Evolutionary conservation across 2,329 filamentous ascomycete species (phyloP), one percentile per base, ranked within the genome.

Genomic region (Alternaria sp.): DNA sequence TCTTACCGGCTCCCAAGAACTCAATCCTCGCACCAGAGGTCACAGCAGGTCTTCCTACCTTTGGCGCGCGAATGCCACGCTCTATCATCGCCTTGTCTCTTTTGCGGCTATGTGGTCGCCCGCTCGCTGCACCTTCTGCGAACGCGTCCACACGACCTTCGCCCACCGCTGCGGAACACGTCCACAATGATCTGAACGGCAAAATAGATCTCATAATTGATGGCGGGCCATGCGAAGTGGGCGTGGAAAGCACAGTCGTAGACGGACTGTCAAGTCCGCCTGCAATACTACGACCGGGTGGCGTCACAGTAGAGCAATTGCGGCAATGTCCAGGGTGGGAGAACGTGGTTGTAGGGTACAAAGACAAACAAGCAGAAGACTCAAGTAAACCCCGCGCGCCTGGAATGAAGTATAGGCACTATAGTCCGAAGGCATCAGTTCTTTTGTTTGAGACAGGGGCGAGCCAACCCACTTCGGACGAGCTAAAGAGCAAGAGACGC

Each of bases 361-460:
- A 89, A 72, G 92, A 97, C 70, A 84, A 85, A 56, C 69, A 87
- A 14, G 86, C 92, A 69, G 83, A 86, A 21, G 89, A 86, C 5
- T 54, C 64, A 4, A 86, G 85, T 50, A 70, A 67, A 54, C 95
- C 95, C 0, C 84, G 92, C 56, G 95, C 95, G 0, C 95, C 95
- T 0, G 95, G 95, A 1, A 99, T 99, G 95, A 99, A 99, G 79
- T 99, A 99, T 76, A 92, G 95, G 74, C 95, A 99, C 76, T 99
- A 99, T 73, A 96, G 93, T 41, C 95, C 95, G 1, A 91, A 89
- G 76, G 96, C 95, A 1, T 87, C 84, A 44, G 93, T 99, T 2
- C 81, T 96, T 13, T 82, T 98, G 2, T 96, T 93, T 73, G 92
- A 97, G 74, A 79, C 85, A 29, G 81, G 80, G 1, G 65, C 74